A percentile compares a stretch with the other conserved stretches of the same genome.
These are phyloP conservation scores for Pseudotulostoma volvatum DNA, from an alignment of 495 filamentous ascomycete genomes.

Conservation along the genomic window DNA sequence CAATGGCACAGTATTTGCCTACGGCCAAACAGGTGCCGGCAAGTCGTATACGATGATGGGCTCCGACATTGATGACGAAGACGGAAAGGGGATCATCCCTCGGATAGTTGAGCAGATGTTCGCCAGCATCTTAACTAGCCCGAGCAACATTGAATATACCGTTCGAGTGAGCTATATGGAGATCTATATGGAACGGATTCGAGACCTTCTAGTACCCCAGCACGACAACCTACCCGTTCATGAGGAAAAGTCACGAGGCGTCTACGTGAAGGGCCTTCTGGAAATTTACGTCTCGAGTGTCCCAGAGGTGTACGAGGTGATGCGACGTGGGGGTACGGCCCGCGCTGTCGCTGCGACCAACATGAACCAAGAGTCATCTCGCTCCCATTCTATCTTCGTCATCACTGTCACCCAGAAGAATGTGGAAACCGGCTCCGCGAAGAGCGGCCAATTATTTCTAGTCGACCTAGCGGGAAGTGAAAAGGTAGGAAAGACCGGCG, in stretches of 20 bases:
- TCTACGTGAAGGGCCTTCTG: conserved; percentile 90
- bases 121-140: conserved; percentile 75
- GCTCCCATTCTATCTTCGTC: conserved; percentile 97
- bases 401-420: conserved; percentile 97
- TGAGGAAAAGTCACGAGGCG: conserved; percentile 89
- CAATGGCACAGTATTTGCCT: conserved; percentile 98
- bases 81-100: conserved; percentile 83
- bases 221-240: conserved; percentile 96
- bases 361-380: conserved; percentile 98
- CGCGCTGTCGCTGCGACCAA: conserved; percentile 95
- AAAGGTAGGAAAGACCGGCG: conserved; percentile 97
- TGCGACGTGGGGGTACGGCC: conserved; percentile 78
- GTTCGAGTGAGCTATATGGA: conserved; percentile 99
- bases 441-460: conserved; percentile 90
- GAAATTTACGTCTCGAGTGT: conserved; percentile 95
- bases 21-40: conserved; percentile 94
- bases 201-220: conserved; percentile 76
- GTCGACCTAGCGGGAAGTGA: conserved; percentile 96
- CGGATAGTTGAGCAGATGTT: conserved; percentile 98
- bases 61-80: conserved; percentile 81
- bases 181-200: conserved; percentile 98
- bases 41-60: conserved; percentile 99
- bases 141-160: conserved; percentile 92
- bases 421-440: conserved; percentile 86
- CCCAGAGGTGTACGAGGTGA: conserved; percentile 90